phyloP scores from a whole-genome alignment of 148 eudicot genomes.

The Polygonum aviculare region DNA sequence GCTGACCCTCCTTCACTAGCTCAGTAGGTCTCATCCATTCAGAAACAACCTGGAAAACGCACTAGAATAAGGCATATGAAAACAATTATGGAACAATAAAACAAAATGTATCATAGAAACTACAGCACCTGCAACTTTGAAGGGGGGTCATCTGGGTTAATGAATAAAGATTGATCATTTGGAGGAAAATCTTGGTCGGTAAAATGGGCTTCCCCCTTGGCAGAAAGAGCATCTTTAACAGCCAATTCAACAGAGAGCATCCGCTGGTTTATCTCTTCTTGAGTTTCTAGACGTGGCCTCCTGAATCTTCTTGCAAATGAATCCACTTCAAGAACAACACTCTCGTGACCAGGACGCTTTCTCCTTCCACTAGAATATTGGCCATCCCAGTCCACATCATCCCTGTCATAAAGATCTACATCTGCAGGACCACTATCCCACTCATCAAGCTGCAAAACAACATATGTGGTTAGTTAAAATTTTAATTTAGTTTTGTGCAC shows the following conservation, averaged over 20 bases:
- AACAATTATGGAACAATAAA: neutral
- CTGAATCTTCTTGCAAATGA: constrained; percentile 78
- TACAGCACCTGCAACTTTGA: constrained; percentile 66
- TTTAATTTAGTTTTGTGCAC: neutral
- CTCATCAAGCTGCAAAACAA: constrained; percentile 63
- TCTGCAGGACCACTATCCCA: constrained; percentile 99
- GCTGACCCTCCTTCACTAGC: constrained; percentile 61
- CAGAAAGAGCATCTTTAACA: constrained; percentile 87
- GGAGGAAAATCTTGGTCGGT: constrained; percentile 98
- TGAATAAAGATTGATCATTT: constrained; percentile 65
- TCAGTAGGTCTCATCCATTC: constrained; percentile 87
- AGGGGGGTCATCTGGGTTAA: constrained; percentile 75
- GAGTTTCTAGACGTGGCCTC: constrained; percentile 80
- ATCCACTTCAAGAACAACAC: constrained; percentile 69
- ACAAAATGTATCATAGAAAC: neutral
- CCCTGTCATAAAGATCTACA: constrained; percentile 96
- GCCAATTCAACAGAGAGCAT: constrained; percentile 98
- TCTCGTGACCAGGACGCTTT: constrained; percentile 77
- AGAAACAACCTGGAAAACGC: constrained; percentile 62
- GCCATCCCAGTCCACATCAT: constrained; percentile 99
- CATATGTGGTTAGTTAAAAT: neutral
- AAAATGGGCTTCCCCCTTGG: constrained; percentile 80
- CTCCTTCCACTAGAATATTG: constrained; percentile 98
- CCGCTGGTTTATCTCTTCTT: constrained; percentile 78
- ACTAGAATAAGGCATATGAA: neutral